Evolutionary conservation across 23 red algal genomes (phyloP), one percentile per base, ranked within the genome.

Genomic region (Gracilaria gracilis): DNA sequence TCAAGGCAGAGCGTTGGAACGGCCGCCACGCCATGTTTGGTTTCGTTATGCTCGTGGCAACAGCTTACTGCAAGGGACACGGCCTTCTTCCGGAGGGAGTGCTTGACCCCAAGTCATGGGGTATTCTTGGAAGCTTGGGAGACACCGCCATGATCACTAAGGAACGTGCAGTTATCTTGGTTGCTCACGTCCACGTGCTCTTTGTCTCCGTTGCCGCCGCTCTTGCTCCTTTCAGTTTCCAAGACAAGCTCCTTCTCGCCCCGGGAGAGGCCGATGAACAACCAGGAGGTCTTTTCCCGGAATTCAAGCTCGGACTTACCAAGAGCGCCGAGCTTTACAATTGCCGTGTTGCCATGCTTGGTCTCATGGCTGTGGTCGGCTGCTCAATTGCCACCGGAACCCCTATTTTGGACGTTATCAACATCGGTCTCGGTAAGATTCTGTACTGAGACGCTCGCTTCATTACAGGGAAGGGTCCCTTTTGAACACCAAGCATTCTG

Each of bases 291-390:
- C 92, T 98, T 14, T 72, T 98, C 33, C 96, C 96, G 12, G 42
- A 81, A 21, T 82, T 98, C 58, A 84, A 90, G 49, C 64, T 88
- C 27, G 96, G 96, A 71, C 70, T 98, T 12, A 98, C 96, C 4
- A 98, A 95, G 87, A 80, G 90, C 23, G 96, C 96, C 6, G 96
- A 98, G 90, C 69, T 95, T 58, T 98, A 87, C 87, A 98, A 98
- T 61, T 89, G 84, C 50, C 70, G 96, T 40, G 78, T 98, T 23
- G 91, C 96, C 31, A 98, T 98, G 96, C 83, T 98, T 17, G 96
- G 96, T 27, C 71, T 91, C 57, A 91, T 94, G 32, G 61, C 77
- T 29, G 48, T 98, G 5, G 62, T 87, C 16, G 78, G 50, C n/a
- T 58, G 61, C 51, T 78, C 96, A 13, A 77, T 91, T 9, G 79